phyloP scores from a whole-genome alignment of 257 asterid genomes.

The Mitragyna speciosa region DNA sequence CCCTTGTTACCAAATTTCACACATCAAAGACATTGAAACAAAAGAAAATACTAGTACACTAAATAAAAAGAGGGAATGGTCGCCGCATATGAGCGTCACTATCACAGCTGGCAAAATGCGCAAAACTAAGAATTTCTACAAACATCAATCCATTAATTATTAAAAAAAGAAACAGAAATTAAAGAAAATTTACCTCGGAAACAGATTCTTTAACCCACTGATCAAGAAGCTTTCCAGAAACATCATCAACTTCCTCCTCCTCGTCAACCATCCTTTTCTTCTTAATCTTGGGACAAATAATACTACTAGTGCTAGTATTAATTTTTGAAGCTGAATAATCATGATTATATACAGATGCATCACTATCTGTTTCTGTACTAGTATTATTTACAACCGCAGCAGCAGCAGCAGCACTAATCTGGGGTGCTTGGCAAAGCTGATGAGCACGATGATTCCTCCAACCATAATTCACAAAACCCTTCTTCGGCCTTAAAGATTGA shows the following conservation, averaged over 20 bases:
- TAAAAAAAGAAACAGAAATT: neutral
- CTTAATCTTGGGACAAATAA: neutral
- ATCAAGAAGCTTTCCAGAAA: conserved; percentile 33
- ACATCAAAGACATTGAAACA: no score
- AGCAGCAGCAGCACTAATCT: neutral
- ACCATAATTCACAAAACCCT: conserved; percentile 9
- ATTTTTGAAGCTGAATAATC: no score
- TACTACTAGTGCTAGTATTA: no score
- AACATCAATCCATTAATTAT: neutral
- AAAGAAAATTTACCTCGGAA: conserved; percentile 21
- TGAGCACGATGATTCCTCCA: neutral
- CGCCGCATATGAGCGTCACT: neutral
- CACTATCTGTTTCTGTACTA: neutral
- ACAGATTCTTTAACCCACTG: conserved; percentile 37
- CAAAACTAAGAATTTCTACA: neutral
- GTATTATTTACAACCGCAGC: neutral
- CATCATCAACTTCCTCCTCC: conserved; percentile 7
- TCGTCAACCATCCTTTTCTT: conserved; percentile 5
- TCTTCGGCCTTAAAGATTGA: neutral
- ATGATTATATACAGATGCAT: neutral
- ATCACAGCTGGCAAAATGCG: neutral
- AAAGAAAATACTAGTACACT: neutral
- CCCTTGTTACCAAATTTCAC: neutral
- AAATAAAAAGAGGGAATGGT: neutral
- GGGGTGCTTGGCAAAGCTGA: neutral